Evolutionary conservation across 1,284 basidiomycete genomes (phyloP).

Genomic region (Earliella scabrosa): DNA sequence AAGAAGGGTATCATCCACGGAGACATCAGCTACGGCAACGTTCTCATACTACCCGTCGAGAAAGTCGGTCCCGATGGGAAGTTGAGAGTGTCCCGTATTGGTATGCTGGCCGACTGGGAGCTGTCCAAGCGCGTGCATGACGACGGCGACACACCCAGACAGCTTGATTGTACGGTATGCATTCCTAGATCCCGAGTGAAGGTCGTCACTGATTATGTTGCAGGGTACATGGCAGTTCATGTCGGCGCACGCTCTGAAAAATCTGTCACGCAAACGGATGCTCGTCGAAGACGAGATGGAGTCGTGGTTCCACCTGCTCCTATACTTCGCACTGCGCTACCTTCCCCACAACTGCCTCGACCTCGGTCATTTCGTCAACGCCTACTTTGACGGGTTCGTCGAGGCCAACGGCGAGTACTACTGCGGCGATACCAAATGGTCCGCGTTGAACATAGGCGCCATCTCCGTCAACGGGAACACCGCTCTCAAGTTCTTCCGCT

Average conservation of each 20-base stretch:
- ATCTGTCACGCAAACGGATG: not conserved
- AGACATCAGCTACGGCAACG: slow-evolving; percentile 16
- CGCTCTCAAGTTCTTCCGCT: too few species aligned
- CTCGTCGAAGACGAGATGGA: slow-evolving; percentile 2
- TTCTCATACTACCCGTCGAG: not conserved
- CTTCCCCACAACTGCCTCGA: not conserved
- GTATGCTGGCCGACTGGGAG: slow-evolving; percentile 11
- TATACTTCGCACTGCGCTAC: slow-evolving; percentile 3
- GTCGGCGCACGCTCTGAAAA: not conserved
- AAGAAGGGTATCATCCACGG: slow-evolving; percentile 4
- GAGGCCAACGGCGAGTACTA: not conserved
- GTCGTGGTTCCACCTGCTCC: slow-evolving; percentile 5
- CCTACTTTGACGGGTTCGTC: not conserved
- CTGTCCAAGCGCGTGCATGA: not conserved
- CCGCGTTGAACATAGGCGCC: not conserved
- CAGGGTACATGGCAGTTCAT: slow-evolving; percentile 9
- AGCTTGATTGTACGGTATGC: slow-evolving; percentile 1
- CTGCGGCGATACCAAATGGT: not conserved
- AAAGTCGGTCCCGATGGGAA: not conserved
- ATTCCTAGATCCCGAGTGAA: too few species aligned
- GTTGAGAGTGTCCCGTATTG: not conserved
- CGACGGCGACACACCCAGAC: not conserved
- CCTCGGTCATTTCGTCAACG: not conserved
- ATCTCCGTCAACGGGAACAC: too few species aligned
- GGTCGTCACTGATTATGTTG: not conserved